Evolutionary conservation across 495 filamentous ascomycete species (phyloP), one percentile per base, ranked within the genome.

Genomic region (Aspergillus avenaceus): DNA sequence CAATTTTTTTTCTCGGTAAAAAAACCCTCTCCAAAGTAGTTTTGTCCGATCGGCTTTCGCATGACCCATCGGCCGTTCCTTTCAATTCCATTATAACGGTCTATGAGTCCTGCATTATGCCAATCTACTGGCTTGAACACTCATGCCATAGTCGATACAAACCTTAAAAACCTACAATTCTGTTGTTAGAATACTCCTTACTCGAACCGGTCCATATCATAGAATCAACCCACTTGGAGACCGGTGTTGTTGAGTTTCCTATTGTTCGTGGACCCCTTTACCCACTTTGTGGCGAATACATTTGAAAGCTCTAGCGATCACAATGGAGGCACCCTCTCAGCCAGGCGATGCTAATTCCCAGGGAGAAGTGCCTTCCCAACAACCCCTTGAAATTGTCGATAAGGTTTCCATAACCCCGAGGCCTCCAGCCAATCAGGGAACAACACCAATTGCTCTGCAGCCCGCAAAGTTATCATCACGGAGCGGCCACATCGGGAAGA

Each of bases 251-350:
- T n/a, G n/a, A n/a, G n/a, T n/a, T n/a, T n/a, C n/a, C n/a, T n/a
- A n/a, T n/a, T n/a, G n/a, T n/a, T n/a, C n/a, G n/a, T n/a, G n/a
- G 36, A 38, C 28, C 24, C 40, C 18, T 19, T 23, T 44, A 5
- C 6, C 25, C 13, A 14, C 24, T 9, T 21, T 28, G 41, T 44
- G 41, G 41, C 41, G 25, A 44, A 26, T n/a, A 13, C 40, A 14
- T 3, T 25, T 23, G 21, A 4, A 26, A 14, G n/a, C 11, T 12
- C 4, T n/a, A 26, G 12, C 24, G n/a, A 27, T 21, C n/a, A 44
- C 13, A 25, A 63, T 63, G 60, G 56, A 60, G 27, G 45, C 23
- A 9, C 40, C 53, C 8, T 52, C 48, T 6, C 52, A 53, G 29
- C 13, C 45, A 3, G 53, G 29, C 16, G 41, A 45, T 13, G 18